phyloP scores from a whole-genome alignment of 495 filamentous ascomycete species.

The Hypoxylon rickii region DNA sequence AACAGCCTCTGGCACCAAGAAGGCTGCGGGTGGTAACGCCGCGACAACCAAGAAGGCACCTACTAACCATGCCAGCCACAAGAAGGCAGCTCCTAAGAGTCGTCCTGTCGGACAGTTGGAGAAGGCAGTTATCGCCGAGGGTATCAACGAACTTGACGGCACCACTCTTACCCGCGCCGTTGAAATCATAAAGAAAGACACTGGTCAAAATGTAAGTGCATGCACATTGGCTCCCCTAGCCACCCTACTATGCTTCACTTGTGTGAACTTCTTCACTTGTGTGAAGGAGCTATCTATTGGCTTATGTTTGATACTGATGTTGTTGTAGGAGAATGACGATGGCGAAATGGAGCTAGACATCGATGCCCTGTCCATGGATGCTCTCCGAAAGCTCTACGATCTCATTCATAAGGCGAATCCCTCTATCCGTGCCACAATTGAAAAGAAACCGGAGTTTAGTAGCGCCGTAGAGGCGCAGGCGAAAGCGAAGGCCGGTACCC shows the following conservation, averaged over 20 bases:
- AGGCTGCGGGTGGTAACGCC: conserved; percentile 37
- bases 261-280: background rate
- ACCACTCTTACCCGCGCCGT: conserved; percentile 76
- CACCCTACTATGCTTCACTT: background rate
- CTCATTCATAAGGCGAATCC: conserved; percentile 74
- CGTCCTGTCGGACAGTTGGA: conserved; percentile 69
- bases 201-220: conserved; percentile 70
- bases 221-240: too few relatives aligned
- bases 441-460: conserved; percentile 46
- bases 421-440: conserved; percentile 42
- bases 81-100: conserved; percentile 55
- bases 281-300: background rate
- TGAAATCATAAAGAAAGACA: conserved; percentile 87
- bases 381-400: conserved; percentile 74
- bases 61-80: conserved; percentile 46
- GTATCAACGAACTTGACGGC: conserved; percentile 74
- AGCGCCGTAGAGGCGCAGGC: conserved; percentile 33
- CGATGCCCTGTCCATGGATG: conserved; percentile 75
- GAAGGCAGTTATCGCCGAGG: conserved; percentile 83
- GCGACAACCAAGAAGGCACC: conserved; percentile 54
- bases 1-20: conserved; percentile 30
- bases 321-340: conserved; percentile 65
- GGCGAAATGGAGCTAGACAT: conserved; percentile 92
- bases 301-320: conserved; percentile 18
- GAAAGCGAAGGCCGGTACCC: conserved; percentile 36